These are phyloP conservation scores for Jatropha multifida DNA, from an alignment of 441 rosid genomes.

Conservation along the genomic window DNA sequence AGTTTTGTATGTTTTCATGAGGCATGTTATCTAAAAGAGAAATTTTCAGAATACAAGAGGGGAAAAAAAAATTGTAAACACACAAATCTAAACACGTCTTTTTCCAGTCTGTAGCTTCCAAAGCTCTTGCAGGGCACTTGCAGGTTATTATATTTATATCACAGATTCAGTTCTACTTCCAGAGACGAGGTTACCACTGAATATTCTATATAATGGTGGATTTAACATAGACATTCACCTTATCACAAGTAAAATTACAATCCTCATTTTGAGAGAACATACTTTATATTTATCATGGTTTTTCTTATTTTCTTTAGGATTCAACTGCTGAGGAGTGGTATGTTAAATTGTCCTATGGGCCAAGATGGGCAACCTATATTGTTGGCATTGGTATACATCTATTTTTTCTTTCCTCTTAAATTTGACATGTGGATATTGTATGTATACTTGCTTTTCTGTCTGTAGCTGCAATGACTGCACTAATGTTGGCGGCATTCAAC, in stretches of 20 bases:
- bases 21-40: background rate
- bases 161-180: slow-evolving; percentile 2
- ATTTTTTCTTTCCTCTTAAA: slow-evolving; percentile 8
- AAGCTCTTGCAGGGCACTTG: slow-evolving; percentile 7
- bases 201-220: background rate
- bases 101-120: background rate
- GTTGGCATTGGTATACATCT: slow-evolving; percentile 67
- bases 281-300: slow-evolving; percentile 12
- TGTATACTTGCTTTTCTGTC: slow-evolving; percentile 12
- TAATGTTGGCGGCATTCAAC: slow-evolving; percentile 60
- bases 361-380: slow-evolving; percentile 90
- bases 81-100: slow-evolving; percentile 6
- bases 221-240: background rate
- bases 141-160: background rate
- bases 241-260: background rate
- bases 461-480: slow-evolving; percentile 70
- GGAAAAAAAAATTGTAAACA: background rate
- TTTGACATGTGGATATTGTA: slow-evolving; percentile 10
- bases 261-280: background rate
- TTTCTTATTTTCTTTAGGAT: slow-evolving; percentile 47
- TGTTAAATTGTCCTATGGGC: slow-evolving; percentile 76
- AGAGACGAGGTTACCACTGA: background rate
- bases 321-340: slow-evolving; percentile 53
- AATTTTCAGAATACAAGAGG: slow-evolving; percentile 3
- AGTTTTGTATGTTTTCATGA: background rate